Evolutionary conservation across 495 filamentous ascomycete species (phyloP).

Genomic region (Penicillium desertorum): DNA sequence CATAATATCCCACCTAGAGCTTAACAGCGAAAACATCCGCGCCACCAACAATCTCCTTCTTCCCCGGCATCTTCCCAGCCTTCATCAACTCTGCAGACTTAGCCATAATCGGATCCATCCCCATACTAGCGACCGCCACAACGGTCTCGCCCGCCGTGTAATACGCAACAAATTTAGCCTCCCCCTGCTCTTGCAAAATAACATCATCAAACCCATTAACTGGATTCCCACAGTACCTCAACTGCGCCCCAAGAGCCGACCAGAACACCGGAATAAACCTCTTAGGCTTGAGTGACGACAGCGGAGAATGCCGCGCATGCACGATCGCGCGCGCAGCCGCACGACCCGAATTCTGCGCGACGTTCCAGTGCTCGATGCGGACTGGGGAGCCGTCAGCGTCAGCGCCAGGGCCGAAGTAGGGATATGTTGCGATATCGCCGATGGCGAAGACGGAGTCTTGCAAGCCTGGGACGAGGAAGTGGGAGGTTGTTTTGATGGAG

Average conservation of each 20-base stretch:
- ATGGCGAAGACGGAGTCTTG: slow-evolving; percentile 81
- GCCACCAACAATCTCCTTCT: slow-evolving; percentile 71
- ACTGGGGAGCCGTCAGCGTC: slow-evolving; percentile 51
- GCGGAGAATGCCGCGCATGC: slow-evolving; percentile 36
- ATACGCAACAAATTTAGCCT: slow-evolving; percentile 84
- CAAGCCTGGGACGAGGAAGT: slow-evolving; percentile 70
- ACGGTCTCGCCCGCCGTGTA: slow-evolving; percentile 84
- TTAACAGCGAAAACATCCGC: slow-evolving; percentile 66
- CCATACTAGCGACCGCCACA: slow-evolving; percentile 91
- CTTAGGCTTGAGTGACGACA: slow-evolving; percentile 54
- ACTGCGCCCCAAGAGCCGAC: slow-evolving; percentile 84
- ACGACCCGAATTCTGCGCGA: slow-evolving; percentile 89
- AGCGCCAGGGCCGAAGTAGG: slow-evolving; percentile 87
- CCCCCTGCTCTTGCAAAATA: slow-evolving; percentile 68
- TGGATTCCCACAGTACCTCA: slow-evolving; percentile 90
- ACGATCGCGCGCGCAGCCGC: slow-evolving; percentile 72
- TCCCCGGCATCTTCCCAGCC: slow-evolving; percentile 74
- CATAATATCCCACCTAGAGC: slow-evolving; percentile 35
- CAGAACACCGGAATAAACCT: slow-evolving; percentile 93
- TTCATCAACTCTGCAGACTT: slow-evolving; percentile 86
- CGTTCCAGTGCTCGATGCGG: slow-evolving; percentile 97
- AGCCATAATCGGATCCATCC: slow-evolving; percentile 80
- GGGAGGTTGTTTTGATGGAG: slow-evolving; percentile 72
- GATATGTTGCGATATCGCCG: slow-evolving; percentile 94
- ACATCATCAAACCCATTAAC: slow-evolving; percentile 79